Evolutionary conservation across 805 yeast genomes (phyloP).

Genomic region (Millerago galiae): DNA sequence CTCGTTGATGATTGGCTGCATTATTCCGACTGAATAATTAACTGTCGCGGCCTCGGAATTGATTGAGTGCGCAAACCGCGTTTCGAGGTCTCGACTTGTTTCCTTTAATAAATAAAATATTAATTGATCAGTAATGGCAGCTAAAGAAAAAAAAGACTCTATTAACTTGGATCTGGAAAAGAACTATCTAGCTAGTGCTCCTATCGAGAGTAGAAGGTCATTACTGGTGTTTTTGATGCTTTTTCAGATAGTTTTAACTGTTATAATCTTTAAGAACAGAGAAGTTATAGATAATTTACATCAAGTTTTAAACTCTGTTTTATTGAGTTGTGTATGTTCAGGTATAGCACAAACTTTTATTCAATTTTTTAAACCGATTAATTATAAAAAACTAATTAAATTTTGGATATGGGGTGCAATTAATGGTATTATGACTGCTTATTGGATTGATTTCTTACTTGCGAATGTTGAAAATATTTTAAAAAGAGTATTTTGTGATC

Average conservation of each 20-base stretch:
- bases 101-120: too few relatives aligned
- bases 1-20: conserved; percentile 3
- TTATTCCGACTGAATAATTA: too few relatives aligned
- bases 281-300: conserved; percentile 20
- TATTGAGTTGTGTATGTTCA: conserved; percentile 20
- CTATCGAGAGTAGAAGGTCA: background rate
- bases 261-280: conserved; percentile 15
- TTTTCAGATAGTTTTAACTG: conserved; percentile 6
- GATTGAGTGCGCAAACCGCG: background rate
- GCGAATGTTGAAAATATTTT: conserved; percentile 29
- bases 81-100: too few relatives aligned
- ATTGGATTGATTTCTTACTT: conserved; percentile 49
- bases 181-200: conserved; percentile 5
- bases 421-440: conserved; percentile 47
- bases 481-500: conserved; percentile 44
- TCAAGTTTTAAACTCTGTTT: conserved; percentile 19
- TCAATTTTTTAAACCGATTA: conserved; percentile 18
- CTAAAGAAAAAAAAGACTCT: background rate
- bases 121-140: background rate
- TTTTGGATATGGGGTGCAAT: conserved; percentile 55
- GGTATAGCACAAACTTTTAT: conserved; percentile 20
- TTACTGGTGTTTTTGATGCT: conserved; percentile 8
- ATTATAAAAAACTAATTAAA: conserved; percentile 27
- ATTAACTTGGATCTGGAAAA: conserved; percentile 15
- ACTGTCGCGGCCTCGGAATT: too few relatives aligned